phyloP scores from a whole-genome alignment of 1,284 basidiomycete genomes.

The Phylloboletellus chloephorus region DNA sequence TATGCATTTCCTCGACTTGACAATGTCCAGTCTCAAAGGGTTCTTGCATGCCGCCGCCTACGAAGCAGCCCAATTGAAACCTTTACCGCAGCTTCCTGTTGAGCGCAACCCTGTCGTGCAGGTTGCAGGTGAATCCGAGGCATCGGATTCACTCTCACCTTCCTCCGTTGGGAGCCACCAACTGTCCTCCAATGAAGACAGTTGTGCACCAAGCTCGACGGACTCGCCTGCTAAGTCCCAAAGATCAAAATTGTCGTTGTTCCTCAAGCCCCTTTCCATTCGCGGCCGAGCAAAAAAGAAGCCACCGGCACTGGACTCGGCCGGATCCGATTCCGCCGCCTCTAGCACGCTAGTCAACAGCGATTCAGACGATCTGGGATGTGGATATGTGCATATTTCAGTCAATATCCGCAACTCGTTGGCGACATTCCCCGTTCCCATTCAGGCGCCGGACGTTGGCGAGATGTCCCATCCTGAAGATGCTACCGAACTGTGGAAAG shows the following conservation, averaged over 20 bases:
- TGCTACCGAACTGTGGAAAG: conserved; percentile 25
- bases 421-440: conserved; percentile 27
- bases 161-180: conserved; percentile 8
- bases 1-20: conserved; percentile 25
- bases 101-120: not conserved
- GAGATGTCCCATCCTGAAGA: conserved; percentile 29
- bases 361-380: conserved; percentile 12
- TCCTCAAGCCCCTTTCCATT: conserved; percentile 17
- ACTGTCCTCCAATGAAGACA: not conserved
- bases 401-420: conserved; percentile 27
- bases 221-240: conserved; percentile 3
- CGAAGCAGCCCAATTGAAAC: conserved; percentile 29
- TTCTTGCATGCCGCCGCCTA: conserved; percentile 24
- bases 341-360: conserved; percentile 23
- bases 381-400: conserved; percentile 24
- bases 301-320: conserved; percentile 9
- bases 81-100: conserved; percentile 22
- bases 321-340: conserved; percentile 4
- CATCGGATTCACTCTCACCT: conserved; percentile 1
- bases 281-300: conserved; percentile 9
- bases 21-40: conserved; percentile 25
- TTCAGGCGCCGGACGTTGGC: conserved; percentile 13
- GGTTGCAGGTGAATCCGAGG: conserved; percentile 5
- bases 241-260: conserved; percentile 12
- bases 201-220: conserved; percentile 1